phyloP scores from a whole-genome alignment of 2,329 filamentous ascomycete genomes.

The Fusarium drepaniforme region DNA sequence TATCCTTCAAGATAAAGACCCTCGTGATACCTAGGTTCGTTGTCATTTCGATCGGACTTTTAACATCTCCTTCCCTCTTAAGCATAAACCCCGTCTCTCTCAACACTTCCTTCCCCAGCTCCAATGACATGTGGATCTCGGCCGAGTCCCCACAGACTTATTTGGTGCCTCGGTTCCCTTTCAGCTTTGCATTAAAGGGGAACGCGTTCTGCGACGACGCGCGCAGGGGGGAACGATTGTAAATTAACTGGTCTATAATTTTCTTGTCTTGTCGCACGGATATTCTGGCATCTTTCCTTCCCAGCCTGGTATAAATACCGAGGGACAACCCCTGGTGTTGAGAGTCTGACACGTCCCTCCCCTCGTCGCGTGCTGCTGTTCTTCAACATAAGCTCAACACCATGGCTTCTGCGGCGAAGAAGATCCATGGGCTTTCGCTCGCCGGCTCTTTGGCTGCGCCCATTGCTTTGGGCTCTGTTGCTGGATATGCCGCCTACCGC shows the following conservation, averaged over 20 bases:
- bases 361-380: slow-evolving; percentile 7
- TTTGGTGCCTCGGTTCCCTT: slow-evolving; percentile 38
- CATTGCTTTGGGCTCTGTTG: slow-evolving; percentile 55
- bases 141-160: slow-evolving; percentile 27
- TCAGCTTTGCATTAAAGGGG: slow-evolving; percentile 16
- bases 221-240: slow-evolving; percentile 5
- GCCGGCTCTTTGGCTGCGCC: slow-evolving; percentile 57
- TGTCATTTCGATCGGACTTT: neutral
- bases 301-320: slow-evolving; percentile 9
- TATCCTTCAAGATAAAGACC: too few relatives aligned
- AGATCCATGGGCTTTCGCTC: slow-evolving; percentile 49
- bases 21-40: neutral
- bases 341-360: slow-evolving; percentile 1
- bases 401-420: slow-evolving; percentile 51
- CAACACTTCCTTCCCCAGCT: slow-evolving; percentile 14
- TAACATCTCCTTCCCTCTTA: neutral
- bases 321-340: neutral
- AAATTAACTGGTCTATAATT: neutral
- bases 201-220: slow-evolving; percentile 2
- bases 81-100: neutral
- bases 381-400: slow-evolving; percentile 5
- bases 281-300: neutral
- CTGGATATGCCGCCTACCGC: slow-evolving; percentile 61
- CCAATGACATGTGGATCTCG: slow-evolving; percentile 14
- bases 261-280: neutral